Evolutionary conservation across 2,329 filamentous ascomycete genomes (phyloP), one percentile per base, ranked within the genome.

Genomic region (Westerdykella ornata): DNA sequence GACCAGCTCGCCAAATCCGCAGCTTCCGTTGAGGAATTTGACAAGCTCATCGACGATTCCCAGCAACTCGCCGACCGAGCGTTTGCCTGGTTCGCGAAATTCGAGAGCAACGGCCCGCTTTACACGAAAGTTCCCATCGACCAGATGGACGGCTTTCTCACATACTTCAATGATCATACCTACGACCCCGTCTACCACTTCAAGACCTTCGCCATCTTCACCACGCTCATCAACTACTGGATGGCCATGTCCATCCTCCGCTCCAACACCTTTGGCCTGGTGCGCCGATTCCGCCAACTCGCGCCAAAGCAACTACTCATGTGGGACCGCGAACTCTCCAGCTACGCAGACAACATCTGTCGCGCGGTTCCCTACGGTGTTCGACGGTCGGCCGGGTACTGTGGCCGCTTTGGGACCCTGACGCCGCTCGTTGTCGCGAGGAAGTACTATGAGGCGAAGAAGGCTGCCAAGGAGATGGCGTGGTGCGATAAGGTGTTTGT

Each of bases 211-310:
- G 52, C 54, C 37, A 53, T 56, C 1, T 57, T 56, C 7, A 63
- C 61, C 31, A 63, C 58, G 39, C 63, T 62, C 42, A 46, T 61
- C 31, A 59, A 62, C 29, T 64, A 62, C 48, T 64, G 59, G 57
- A 63, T 61, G 58, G 57, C 52, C 43, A 62, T 64, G 57, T 44
- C 64, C 6, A 60, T 65, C 37, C 38, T 64, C 42, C 60, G 59
- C 38, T 56, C 56, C 33, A 64, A 63, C 47, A 62, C 53, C 1
- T 64, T 64, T 51, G 51, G 45, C 19, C 44, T 65, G 2, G 46
- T 59, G 6, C 52, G 54, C 1, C 49, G 51, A 35, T 42, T 47
- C 45, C 54, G 49, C 14, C 38, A 52, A 29, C 54, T 63, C 3
- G 56, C 58, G 13, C 48, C 56, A 14, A 60, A 56, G 32, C 52